Evolutionary conservation across 345 rosid species (phyloP).

Genomic region (Salix purpurea): DNA sequence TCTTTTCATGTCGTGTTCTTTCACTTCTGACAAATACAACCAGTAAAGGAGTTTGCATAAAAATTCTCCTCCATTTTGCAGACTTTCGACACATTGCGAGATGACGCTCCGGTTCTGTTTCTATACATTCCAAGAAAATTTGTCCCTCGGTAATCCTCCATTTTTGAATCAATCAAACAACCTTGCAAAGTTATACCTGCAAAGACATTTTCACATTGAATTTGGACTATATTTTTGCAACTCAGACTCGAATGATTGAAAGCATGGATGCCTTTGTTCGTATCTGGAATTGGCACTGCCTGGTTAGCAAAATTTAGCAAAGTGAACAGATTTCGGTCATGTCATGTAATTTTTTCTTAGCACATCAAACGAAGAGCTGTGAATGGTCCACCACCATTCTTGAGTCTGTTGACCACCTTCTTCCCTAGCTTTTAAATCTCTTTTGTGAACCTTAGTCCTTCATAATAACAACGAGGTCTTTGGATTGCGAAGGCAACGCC

Average conservation of each 20-base stretch:
- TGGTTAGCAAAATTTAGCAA: neutral
- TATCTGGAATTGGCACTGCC: conserved; percentile 36
- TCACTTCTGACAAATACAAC: no score
- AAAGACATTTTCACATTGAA: no score
- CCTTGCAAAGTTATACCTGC: no score
- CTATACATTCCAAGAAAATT: no score
- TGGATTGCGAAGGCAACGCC: conserved; percentile 52
- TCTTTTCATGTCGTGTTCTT: no score
- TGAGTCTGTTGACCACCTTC: conserved; percentile 45
- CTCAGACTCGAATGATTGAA: conserved; percentile 69
- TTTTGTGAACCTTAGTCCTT: conserved; percentile 50
- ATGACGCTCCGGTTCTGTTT: no score
- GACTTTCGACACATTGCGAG: no score
- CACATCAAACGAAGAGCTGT: conserved; percentile 76
- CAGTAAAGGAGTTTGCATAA: no score
- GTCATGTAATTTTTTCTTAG: neutral
- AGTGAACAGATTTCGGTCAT: no score
- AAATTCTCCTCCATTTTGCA: no score
- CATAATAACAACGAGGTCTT: conserved; percentile 55
- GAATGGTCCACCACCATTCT: conserved; percentile 33
- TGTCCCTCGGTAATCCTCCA: no score
- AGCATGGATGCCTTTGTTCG: conserved; percentile 76
- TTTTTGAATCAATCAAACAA: no score
- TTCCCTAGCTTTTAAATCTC: conserved; percentile 46
- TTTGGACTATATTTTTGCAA: conserved; percentile 31